Percentiles rank a stretch among this genome's conserved stretches.
These are phyloP conservation scores for Termitomyces sp. DNA, from an alignment of 768 basidiomycete genomes.

Conservation along the genomic window DNA sequence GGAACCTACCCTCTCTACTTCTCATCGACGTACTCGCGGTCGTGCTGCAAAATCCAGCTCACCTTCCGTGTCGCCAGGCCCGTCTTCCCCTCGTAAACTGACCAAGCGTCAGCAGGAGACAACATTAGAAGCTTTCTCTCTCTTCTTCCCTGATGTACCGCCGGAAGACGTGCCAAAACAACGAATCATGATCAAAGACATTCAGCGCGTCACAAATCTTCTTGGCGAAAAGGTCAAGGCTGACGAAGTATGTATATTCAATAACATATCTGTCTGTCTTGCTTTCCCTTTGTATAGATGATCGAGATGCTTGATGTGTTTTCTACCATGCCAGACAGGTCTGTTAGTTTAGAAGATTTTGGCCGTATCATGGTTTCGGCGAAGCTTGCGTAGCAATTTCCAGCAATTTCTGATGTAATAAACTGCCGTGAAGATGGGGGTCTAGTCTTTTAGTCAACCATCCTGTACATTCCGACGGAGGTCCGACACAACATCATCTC, in stretches of 20 bases:
- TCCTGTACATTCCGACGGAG: not conserved
- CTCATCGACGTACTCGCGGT: conserved; percentile 14
- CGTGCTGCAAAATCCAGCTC: conserved; percentile 5
- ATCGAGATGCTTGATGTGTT: conserved; percentile 77
- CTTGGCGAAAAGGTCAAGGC: conserved; percentile 68
- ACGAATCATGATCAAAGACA: conserved; percentile 61
- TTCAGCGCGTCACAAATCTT: conserved; percentile 51
- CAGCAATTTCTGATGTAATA: not conserved
- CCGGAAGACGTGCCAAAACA: conserved; percentile 42
- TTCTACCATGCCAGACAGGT: conserved; percentile 63
- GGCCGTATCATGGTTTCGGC: conserved; percentile 67
- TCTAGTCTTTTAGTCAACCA: not conserved
- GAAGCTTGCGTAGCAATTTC: conserved; percentile 29
- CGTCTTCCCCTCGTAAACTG: conserved; percentile 20
- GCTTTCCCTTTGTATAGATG: conserved; percentile 37
- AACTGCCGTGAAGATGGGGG: no score
- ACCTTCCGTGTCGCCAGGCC: conserved; percentile 2
- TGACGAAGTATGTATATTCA: conserved; percentile 52
- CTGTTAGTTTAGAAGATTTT: conserved; percentile 65
- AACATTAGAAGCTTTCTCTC: conserved; percentile 54
- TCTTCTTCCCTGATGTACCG: conserved; percentile 64
- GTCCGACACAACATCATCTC: not conserved
- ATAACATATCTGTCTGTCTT: not conserved
- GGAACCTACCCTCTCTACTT: conserved; percentile 9
- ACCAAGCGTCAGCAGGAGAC: conserved; percentile 47